phyloP scores from a whole-genome alignment of 106 monocot genomes.

The Chionographis japonica region DNA sequence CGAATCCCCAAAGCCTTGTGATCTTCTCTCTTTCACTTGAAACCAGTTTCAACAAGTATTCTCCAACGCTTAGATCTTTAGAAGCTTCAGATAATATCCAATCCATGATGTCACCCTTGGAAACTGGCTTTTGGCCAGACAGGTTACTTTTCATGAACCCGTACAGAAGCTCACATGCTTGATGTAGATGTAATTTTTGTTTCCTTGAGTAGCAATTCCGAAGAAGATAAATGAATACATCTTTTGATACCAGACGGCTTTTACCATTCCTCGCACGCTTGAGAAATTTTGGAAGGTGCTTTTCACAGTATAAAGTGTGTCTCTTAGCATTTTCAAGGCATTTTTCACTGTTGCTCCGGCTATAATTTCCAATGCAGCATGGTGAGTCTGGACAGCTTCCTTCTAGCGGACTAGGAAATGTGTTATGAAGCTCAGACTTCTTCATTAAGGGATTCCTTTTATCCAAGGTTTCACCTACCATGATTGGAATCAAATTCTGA shows the following conservation, averaged over 20 bases:
- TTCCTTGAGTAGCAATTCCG: constrained; percentile 56
- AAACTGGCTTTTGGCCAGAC: constrained; percentile 36
- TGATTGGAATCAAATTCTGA: constrained; percentile 25
- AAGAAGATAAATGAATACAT: constrained; percentile 63
- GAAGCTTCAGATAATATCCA: constrained; percentile 62
- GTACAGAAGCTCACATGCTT: constrained; percentile 85
- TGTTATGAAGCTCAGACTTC: constrained; percentile 35
- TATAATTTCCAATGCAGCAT: constrained; percentile 60
- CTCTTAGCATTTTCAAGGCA: constrained; percentile 61
- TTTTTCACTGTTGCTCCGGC: constrained; percentile 29
- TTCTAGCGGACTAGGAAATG: constrained; percentile 25
- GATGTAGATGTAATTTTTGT: constrained; percentile 61
- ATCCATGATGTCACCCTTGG: constrained; percentile 38
- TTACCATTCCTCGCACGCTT: constrained; percentile 72
- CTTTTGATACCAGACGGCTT: constrained; percentile 69
- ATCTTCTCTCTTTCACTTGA: constrained; percentile 78
- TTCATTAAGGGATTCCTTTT: constrained; percentile 49
- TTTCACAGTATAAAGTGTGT: constrained; percentile 83
- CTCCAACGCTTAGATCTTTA: constrained; percentile 62
- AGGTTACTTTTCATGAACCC: constrained; percentile 71
- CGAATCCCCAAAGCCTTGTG: constrained; percentile 51
- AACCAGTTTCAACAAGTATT: constrained; percentile 79
- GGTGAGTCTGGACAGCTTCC: constrained; percentile 15
- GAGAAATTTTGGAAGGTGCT: constrained; percentile 74
- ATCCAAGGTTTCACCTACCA: constrained; percentile 36